Conservation (phyloP, 108 stramenopile species). For the Hondaea fermentalgiana region DNA sequence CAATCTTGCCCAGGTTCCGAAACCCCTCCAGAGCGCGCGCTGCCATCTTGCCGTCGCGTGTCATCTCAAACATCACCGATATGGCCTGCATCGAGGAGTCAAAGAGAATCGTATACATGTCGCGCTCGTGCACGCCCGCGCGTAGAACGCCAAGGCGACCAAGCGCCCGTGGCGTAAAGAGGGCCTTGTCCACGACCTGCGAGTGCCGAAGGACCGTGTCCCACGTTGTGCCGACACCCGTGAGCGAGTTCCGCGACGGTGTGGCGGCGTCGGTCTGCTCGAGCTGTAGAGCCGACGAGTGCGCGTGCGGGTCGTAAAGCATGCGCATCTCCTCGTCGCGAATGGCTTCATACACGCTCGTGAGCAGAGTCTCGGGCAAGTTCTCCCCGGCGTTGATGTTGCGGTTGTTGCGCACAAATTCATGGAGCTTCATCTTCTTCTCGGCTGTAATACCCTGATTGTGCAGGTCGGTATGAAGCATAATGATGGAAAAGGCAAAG, state of each 20-base stretch:
- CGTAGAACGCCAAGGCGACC: constrained; percentile 1
- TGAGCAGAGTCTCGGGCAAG: constrained; percentile 65
- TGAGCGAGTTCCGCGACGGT: constrained; percentile 20
- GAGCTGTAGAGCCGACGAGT: constrained; percentile 31
- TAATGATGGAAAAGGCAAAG: constrained; percentile 79
- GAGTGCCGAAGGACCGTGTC: constrained; percentile 58
- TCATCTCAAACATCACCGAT: constrained; percentile 54
- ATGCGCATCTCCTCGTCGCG: constrained; percentile 63
- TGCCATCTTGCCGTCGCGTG: constrained; percentile 7
- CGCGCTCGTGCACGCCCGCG: constrained; percentile 74
- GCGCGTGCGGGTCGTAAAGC: constrained; percentile 43
- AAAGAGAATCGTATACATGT: constrained; percentile 71
- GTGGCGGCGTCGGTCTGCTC: constrained; percentile 36
- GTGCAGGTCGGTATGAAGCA: constrained; percentile 85
- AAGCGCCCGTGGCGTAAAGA: neutral
- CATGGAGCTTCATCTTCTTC: constrained; percentile 76
- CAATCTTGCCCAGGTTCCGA: constrained; percentile 13
- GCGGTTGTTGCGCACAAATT: constrained; percentile 80
- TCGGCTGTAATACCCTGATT: constrained; percentile 73
- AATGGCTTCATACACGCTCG: constrained; percentile 70
- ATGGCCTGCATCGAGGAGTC: constrained; percentile 60
- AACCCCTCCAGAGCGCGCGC: neutral
- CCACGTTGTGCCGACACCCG: neutral
- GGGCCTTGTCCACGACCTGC: constrained; percentile 28
- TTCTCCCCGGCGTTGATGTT: constrained; percentile 80